phyloP scores from a whole-genome alignment of 306 rosid species.

The Begonia peltatifolia region DNA sequence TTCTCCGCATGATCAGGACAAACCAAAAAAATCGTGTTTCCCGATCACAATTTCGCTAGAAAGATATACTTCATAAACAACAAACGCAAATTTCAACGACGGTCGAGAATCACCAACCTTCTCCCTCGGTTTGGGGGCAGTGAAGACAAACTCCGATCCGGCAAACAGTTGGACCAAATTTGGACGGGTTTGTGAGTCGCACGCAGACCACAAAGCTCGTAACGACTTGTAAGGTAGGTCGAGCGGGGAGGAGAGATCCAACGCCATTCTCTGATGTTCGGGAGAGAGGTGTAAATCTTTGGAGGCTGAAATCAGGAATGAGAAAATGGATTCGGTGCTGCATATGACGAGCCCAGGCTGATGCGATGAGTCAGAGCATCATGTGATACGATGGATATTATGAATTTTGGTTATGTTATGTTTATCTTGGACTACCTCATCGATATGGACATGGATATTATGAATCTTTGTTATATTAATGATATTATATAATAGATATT shows the following conservation, averaged over 20 bases:
- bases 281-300: slow-evolving; percentile 27
- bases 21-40: too few species aligned
- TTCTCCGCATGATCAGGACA: too few species aligned
- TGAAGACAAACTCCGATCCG: slow-evolving; percentile 35
- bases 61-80: neutral
- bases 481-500: too few species aligned
- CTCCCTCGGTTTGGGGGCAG: slow-evolving; percentile 70
- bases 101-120: slow-evolving; percentile 27
- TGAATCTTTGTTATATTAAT: too few species aligned
- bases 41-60: too few species aligned
- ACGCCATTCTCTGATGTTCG: slow-evolving; percentile 44
- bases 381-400: too few species aligned
- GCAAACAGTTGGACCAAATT: slow-evolving; percentile 30
- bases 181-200: slow-evolving; percentile 29
- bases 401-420: too few species aligned
- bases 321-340: slow-evolving; percentile 26
- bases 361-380: neutral
- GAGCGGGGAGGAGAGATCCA: slow-evolving; percentile 28
- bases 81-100: neutral
- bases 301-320: slow-evolving; percentile 41
- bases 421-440: too few species aligned
- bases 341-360: slow-evolving; percentile 45
- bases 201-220: slow-evolving; percentile 46
- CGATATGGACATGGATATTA: too few species aligned
- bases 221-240: slow-evolving; percentile 37